Base-by-base conservation (phyloP, 2,329 filamentous ascomycete species). In the Aspergillus ochraceoroseus region DNA sequence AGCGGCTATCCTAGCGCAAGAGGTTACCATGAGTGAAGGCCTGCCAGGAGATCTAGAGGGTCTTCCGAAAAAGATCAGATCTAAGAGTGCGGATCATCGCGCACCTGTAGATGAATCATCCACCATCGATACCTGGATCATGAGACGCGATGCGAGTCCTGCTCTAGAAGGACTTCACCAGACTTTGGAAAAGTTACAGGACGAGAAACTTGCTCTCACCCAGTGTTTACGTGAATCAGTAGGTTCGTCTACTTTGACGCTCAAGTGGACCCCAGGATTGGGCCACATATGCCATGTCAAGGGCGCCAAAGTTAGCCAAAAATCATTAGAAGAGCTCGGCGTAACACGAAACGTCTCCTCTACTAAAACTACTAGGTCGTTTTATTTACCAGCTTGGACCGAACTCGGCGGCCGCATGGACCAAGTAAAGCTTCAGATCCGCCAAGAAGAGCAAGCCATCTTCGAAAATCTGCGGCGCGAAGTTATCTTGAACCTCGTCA, bases 211-310 rank as follows among this genome's bases (percentile, higher is more conserved):
- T 1, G 47, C 63, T 1, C 71, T 96, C 3, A 76, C 75, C 7
- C 69, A 76, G 12, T 65, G 66, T 3, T 72, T 96, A 14, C 79
- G 81, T 38, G 62, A 74, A 8, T 71, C 77, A 4, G 72, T 90
- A 44, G 56, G 66, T 42, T 79, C 80, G 7, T 64, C 78, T 4
- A 82, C 75, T 43, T 74, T 96, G 29, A 84, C 80, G 0, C 75
- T 98, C 13, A 85, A 83, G 54, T 96, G 88, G 85, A 87, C 83
- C 1, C 84, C 90, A 0, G 83, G 82, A 9, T 74, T 95, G 2
- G 90, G 92, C 6, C 87, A 98, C 61, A 85, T 94, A 56, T 89
- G 85, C 54, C 89, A 96, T 60, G 77, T 96, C 54, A 92, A 83
- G 63, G 87, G 87, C 22, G 58, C 59, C 30, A 89, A 85, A 61